Conservation (phyloP, 768 basidiomycete genomes). For the Xerocomellus dryophilus region DNA sequence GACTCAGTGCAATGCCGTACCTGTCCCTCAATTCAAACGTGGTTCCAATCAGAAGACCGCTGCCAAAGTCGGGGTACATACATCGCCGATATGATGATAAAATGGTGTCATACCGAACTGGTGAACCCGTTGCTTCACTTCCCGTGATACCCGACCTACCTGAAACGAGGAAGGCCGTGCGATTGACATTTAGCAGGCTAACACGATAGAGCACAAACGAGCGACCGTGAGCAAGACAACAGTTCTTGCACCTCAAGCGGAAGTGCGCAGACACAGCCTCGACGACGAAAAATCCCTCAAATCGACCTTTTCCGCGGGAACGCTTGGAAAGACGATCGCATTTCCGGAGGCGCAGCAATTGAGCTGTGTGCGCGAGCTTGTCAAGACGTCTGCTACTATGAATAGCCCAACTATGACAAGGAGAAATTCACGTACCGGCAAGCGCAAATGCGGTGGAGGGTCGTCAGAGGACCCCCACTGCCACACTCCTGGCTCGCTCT, state of each 20-base stretch:
- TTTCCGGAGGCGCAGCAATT: constrained; percentile 5
- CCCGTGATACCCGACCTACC: background rate
- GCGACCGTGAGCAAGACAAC: background rate
- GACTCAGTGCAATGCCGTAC: constrained; percentile 12
- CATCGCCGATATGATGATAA: too few species aligned
- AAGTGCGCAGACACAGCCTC: background rate
- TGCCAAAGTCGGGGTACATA: background rate
- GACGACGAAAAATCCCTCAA: background rate
- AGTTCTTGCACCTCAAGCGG: background rate
- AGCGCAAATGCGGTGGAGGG: background rate
- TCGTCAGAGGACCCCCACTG: background rate
- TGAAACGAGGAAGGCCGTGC: background rate
- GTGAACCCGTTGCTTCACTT: background rate
- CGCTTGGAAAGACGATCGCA: background rate
- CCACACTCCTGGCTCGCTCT: background rate
- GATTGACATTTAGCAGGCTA: background rate
- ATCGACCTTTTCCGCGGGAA: constrained; percentile 2
- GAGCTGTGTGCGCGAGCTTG: constrained; percentile 3
- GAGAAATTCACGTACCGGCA: background rate
- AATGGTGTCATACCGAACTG: background rate
- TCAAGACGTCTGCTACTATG: background rate
- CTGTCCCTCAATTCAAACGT: background rate
- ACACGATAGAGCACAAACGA: background rate
- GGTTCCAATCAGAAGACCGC: constrained; percentile 8
- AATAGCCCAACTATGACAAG: background rate